Conservation (phyloP, 805 yeast species). For the Sugiyamaella mastotermitis region DNA sequence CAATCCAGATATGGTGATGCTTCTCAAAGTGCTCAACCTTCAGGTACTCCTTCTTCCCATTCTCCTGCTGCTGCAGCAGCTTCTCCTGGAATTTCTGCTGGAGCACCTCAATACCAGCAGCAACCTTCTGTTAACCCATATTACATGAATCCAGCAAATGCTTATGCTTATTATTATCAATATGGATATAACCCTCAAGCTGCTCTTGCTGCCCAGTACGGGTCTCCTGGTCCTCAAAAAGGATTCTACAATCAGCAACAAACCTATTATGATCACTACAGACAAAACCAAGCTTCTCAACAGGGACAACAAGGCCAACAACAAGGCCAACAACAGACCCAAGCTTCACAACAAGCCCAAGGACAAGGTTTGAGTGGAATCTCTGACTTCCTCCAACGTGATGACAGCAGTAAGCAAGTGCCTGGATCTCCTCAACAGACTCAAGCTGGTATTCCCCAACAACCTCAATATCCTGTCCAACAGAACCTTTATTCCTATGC, state of each 20-base stretch:
- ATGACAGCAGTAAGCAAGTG: conserved; percentile 12
- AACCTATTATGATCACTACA: conserved; percentile 19
- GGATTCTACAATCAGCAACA: conserved; percentile 20
- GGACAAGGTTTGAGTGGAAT: conserved; percentile 16
- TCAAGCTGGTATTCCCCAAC: conserved; percentile 16
- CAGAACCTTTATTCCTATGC: conserved; percentile 24
- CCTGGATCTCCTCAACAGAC: conserved; percentile 27
- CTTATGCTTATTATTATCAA: conserved; percentile 24
- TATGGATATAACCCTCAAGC: conserved; percentile 23
- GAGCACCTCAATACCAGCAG: conserved; percentile 14
- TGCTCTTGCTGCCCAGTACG: conserved; percentile 20
- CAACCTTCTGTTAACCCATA: conserved; percentile 21
- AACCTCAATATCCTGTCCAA: conserved; percentile 20
- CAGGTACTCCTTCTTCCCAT: conserved; percentile 17
- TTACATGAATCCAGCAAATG: conserved; percentile 24
- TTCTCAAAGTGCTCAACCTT: conserved; percentile 11
- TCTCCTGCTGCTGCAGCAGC: conserved; percentile 19
- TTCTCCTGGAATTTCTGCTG: conserved; percentile 16
- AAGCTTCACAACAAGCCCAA: conserved; percentile 10
- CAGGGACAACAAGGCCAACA: conserved; percentile 14
- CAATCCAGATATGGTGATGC: conserved; percentile 12
- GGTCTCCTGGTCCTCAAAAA: conserved; percentile 20
- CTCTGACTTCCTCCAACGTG: conserved; percentile 20
- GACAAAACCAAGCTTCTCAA: conserved; percentile 16
- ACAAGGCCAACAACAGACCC: conserved; percentile 21